Evolutionary conservation across 305 asterid genomes (phyloP), one percentile per base, ranked within the genome.

Genomic region (Rubia peregrina): DNA sequence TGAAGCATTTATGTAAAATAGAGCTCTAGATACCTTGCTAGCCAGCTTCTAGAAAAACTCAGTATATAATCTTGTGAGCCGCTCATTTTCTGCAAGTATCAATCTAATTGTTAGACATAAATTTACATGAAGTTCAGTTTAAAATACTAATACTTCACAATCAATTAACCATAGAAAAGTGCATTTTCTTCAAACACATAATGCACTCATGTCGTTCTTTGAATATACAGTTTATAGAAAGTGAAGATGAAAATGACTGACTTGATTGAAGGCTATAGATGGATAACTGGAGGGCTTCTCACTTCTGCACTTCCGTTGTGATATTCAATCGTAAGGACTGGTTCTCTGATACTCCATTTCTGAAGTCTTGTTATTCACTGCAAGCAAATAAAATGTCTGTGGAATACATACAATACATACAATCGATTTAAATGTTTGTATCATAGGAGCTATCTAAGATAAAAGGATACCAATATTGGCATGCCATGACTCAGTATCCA

Each of bases 251-350:
- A 71, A 21, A 11, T 16, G 57, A 36, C 7, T 16, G 48, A 82
- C 86, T 82, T 71, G 83, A 82, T 70, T 67, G 82, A 68, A 77
- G 77, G 67, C 55, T 59, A 13, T 53, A 70, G n/a, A 82, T 59
- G 14, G 75, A 40, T 24, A 65, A 61, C 22, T 79, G 77, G n/a
- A 82, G 76, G 26, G 80, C 79, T 72, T 82, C 80, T 10, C 82
- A 74, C 73, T 77, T 82, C 77, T 77, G 70, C 44, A 63, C 61
- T 71, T 80, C 83, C n/a, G 75, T 59, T 21, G 42, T 65, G 65
- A 73, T 74, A 16, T 65, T 76, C 33, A 77, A 70, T 62, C 76
- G 68, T 75, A 79, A 26, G 38, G 74, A 71, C 60, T 77, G 82
- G 43, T 44, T 67, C 65, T 79, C 82, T 8, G 76, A 61, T 22